phyloP scores from a whole-genome alignment of 1,284 basidiomycete species.

The Albatrellus sp. region DNA sequence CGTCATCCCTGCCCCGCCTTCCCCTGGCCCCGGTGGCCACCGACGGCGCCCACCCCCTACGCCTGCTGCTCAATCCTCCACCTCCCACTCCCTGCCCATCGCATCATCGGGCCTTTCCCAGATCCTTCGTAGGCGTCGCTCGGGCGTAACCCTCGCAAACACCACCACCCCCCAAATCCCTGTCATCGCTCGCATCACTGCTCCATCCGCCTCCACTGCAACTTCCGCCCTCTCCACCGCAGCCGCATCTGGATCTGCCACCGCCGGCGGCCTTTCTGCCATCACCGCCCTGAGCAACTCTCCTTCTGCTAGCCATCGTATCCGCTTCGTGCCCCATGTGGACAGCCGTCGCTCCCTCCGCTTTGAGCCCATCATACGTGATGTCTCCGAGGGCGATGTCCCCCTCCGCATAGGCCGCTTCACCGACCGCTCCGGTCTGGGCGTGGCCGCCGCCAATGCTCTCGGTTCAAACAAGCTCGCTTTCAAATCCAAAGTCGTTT shows the following conservation, averaged over 20 bases:
- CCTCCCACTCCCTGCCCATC: slow-evolving; percentile 16
- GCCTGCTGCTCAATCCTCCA: slow-evolving; percentile 18
- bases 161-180: slow-evolving; percentile 17
- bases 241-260: slow-evolving; percentile 5
- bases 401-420: slow-evolving; percentile 85
- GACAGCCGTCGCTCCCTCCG: slow-evolving; percentile 82
- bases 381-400: slow-evolving; percentile 56
- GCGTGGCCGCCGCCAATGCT: slow-evolving; percentile 56
- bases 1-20: slow-evolving; percentile 12
- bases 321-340: slow-evolving; percentile 88
- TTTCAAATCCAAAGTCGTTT: slow-evolving; percentile 95
- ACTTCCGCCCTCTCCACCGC: slow-evolving; percentile 5
- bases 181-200: slow-evolving; percentile 6
- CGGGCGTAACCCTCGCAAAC: slow-evolving; percentile 21
- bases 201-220: background rate
- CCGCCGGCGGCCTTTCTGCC: slow-evolving; percentile 1
- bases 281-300: background rate
- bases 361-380: slow-evolving; percentile 88
- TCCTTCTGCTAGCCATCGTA: slow-evolving; percentile 29
- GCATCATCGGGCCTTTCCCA: slow-evolving; percentile 18
- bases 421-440: slow-evolving; percentile 71
- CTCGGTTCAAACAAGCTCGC: slow-evolving; percentile 76
- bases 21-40: slow-evolving; percentile 13
- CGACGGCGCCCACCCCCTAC: slow-evolving; percentile 19
- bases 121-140: slow-evolving; percentile 24